Percentiles rank a stretch among this genome's conserved stretches.
Evolutionary conservation across 495 filamentous ascomycete species (phyloP).

Genomic region (Xylaria palmicola): DNA sequence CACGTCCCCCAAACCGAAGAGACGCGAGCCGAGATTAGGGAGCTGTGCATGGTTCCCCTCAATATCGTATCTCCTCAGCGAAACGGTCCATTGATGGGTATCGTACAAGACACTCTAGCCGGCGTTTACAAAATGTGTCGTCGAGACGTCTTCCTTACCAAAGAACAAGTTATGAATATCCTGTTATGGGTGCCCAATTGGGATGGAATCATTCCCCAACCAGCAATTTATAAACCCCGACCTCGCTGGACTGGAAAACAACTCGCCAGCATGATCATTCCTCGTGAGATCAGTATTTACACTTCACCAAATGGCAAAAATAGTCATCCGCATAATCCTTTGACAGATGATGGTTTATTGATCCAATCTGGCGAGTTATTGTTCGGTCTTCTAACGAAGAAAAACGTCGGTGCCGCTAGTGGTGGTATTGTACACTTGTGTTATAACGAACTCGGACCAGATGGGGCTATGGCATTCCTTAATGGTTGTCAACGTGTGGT

Average conservation of each 20-base stretch:
- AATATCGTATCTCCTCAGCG: slow-evolving; percentile 98
- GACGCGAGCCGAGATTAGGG: slow-evolving; percentile 85
- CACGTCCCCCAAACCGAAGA: slow-evolving; percentile 98
- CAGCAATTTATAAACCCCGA: slow-evolving; percentile 85
- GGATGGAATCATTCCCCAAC: slow-evolving; percentile 90
- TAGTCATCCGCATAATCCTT: slow-evolving; percentile 50
- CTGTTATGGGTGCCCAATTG: slow-evolving; percentile 96
- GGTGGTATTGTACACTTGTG: slow-evolving; percentile 93
- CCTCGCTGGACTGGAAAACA: slow-evolving; percentile 99
- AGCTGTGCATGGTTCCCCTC: slow-evolving; percentile 92
- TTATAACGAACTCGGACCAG: slow-evolving; percentile 86
- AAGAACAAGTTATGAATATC: slow-evolving; percentile 90
- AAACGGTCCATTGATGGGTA: slow-evolving; percentile 98
- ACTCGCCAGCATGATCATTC: slow-evolving; percentile 90
- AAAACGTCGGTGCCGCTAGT: slow-evolving; percentile 82
- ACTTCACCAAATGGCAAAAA: slow-evolving; percentile 54
- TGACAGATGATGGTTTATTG: slow-evolving; percentile 76
- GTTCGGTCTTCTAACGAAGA: slow-evolving; percentile 88
- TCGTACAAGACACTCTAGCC: slow-evolving; percentile 95
- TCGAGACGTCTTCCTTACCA: slow-evolving; percentile 84
- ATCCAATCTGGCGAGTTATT: slow-evolving; percentile 86
- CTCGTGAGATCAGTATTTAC: slow-evolving; percentile 76
- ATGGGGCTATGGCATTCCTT: slow-evolving; percentile 90
- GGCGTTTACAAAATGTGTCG: slow-evolving; percentile 96
- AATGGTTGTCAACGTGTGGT: slow-evolving; percentile 91